Evolutionary conservation across 352 stramenopile genomes (phyloP).

Genomic region (Globisporangium uncinulatum): DNA sequence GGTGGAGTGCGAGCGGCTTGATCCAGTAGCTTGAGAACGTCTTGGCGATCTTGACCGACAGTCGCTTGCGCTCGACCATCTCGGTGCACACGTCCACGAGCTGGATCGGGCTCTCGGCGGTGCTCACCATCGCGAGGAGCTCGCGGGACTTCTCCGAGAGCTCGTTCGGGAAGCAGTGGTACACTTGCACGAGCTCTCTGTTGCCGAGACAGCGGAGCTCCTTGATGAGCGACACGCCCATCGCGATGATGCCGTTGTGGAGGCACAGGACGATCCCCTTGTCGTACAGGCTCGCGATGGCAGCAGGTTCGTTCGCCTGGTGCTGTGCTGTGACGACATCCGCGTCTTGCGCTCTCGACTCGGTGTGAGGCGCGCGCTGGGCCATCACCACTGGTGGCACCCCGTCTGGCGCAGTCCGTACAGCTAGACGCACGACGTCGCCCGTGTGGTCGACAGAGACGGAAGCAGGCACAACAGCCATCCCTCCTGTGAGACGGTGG

Average conservation of each 20-base stretch:
- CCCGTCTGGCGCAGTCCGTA: constrained; percentile 6
- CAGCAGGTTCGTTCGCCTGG: not conserved
- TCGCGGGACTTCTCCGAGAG: constrained; percentile 23
- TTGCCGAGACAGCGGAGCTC: constrained; percentile 43
- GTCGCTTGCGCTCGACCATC: constrained; percentile 11
- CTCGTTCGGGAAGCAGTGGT: constrained; percentile 39
- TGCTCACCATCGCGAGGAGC: constrained; percentile 23
- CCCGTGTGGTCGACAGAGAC: constrained; percentile 5
- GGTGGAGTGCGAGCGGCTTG: constrained; percentile 49
- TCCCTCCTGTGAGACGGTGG: constrained; percentile 5
- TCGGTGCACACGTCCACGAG: constrained; percentile 59
- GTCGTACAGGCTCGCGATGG: not conserved
- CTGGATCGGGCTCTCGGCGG: constrained; percentile 34
- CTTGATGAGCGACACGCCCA: constrained; percentile 54
- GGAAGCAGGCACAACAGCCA: not conserved
- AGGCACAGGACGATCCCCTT: constrained; percentile 34
- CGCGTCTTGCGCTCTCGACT: not conserved
- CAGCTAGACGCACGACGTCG: constrained; percentile 7
- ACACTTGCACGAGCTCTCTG: constrained; percentile 34
- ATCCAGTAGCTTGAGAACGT: constrained; percentile 44
- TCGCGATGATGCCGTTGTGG: constrained; percentile 35
- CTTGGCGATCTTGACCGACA: constrained; percentile 21
- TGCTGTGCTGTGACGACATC: not conserved
- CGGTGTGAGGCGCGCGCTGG: not conserved
- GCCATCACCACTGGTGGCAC: not conserved